phyloP scores from a whole-genome alignment of 768 basidiomycete genomes.

The Mrakia blollopis region DNA sequence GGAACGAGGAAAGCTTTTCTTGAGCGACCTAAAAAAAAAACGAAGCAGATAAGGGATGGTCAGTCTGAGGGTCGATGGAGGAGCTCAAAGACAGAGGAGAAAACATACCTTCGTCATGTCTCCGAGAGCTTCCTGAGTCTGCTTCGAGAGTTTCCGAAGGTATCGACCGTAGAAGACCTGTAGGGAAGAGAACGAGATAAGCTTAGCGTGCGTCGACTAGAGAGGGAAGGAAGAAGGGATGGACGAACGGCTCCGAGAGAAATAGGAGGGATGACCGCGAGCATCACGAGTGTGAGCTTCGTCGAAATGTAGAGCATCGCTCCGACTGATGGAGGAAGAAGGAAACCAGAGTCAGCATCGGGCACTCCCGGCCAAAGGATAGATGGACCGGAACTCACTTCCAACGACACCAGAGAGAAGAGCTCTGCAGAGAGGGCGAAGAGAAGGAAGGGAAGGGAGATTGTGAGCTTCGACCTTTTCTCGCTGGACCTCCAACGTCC shows the following conservation, averaged over 20 bases:
- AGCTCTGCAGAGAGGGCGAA: slow-evolving; percentile 53
- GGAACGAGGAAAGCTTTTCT: slow-evolving; percentile 78
- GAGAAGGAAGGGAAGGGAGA: background rate
- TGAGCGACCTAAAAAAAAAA: slow-evolving; percentile 61
- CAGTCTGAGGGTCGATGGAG: background rate
- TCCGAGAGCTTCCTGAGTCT: slow-evolving; percentile 90
- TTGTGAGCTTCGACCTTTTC: background rate
- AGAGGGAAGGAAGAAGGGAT: background rate
- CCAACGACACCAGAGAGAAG: slow-evolving; percentile 77
- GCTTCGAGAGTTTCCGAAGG: slow-evolving; percentile 79
- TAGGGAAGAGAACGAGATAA: background rate
- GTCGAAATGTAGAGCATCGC: slow-evolving; percentile 85
- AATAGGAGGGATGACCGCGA: slow-evolving; percentile 82
- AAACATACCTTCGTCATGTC: slow-evolving; percentile 75
- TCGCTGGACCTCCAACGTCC: background rate
- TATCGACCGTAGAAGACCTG: slow-evolving; percentile 95
- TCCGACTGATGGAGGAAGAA: slow-evolving; percentile 55
- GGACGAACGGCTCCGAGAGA: slow-evolving; percentile 54
- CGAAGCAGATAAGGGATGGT: background rate
- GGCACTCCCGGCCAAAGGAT: no score
- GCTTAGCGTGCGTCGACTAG: no score
- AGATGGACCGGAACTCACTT: background rate
- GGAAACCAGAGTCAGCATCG: background rate
- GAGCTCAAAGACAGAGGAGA: background rate
- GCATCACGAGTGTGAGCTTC: slow-evolving; percentile 82